A percentile compares a stretch with the other conserved stretches of the same genome.
Conservation (phyloP, 192 early-diverging fungal species). For the Lobulomyces angularis region DNA sequence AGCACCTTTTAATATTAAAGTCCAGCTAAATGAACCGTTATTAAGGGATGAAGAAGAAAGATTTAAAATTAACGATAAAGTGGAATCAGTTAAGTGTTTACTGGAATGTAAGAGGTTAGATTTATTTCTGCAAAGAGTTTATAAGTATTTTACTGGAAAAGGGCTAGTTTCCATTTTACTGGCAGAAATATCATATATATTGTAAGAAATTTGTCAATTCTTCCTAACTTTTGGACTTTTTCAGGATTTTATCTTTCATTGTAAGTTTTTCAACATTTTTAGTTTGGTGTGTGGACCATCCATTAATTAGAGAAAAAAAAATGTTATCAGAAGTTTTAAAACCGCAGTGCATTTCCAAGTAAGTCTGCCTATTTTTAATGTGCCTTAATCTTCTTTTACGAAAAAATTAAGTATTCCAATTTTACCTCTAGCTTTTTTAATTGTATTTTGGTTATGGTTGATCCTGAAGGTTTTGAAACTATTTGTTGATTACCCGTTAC, state of each 20-base stretch:
- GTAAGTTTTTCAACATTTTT: conserved; percentile 81
- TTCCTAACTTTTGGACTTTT: conserved; percentile 7
- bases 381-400: neutral
- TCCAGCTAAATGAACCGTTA: no score
- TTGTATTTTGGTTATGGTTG: conserved; percentile 64
- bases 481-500: conserved; percentile 51
- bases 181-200: conserved; percentile 57
- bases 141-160: conserved; percentile 80
- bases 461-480: conserved; percentile 55
- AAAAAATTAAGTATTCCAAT: conserved; percentile 16
- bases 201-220: conserved; percentile 33
- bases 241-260: conserved; percentile 74
- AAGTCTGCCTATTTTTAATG: neutral
- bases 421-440: conserved; percentile 38
- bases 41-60: no score
- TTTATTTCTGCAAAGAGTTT: no score
- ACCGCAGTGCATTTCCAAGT: conserved; percentile 46
- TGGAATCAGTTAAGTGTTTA: no score
- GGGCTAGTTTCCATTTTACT: conserved; percentile 76
- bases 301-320: conserved; percentile 54
- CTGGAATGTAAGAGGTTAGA: no score
- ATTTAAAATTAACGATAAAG: no score
- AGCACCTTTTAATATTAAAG: no score
- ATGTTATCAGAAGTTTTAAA: conserved; percentile 63
- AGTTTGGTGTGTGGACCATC: conserved; percentile 80